Evolutionary conservation across 164 flowering plant genomes (phyloP), one percentile per base, ranked within the genome.

Genomic region (Vitis cinerea): DNA sequence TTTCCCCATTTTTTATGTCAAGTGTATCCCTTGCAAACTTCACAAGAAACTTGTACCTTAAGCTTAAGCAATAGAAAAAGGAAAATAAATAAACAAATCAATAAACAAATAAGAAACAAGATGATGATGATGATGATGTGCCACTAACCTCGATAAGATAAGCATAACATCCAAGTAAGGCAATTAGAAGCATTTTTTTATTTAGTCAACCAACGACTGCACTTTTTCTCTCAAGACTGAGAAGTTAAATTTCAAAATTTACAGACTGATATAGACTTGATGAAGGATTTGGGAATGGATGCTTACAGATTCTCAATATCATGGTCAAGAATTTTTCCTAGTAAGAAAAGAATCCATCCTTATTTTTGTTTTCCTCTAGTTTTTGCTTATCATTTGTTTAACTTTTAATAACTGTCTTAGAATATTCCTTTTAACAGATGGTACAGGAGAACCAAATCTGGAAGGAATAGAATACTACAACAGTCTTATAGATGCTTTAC

Each of bases 291-390:
- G 81, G 95, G 94, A 65, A 83, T 92, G 93, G 97, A 92, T 78
- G 93, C 97, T 65, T 94, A 92, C 75, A 83, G 97, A 77, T 90
- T 92, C 72, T 94, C 98, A 10, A 87, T 94, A 59, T 89, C 97
- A 56, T 92, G 97, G 98, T 64, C 98, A 30, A 88, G 98, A 84
- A 90, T 94, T 56, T 86, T 84, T 71, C 95, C 95, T 60, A 88
- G 97, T 92, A 84, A 86, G 85, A 62, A 23, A 12, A 15, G 10
- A 64, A 23, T 60, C n/a, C 10, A 47, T 17, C 15, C 53, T 23
- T 37, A 37, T 9, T 63, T 17, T 31, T 15, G 29, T 7, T 56
- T 30, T 63, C 50, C 37, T 16, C n/a, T 10, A 10, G 14, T 58
- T 49, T 50, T 71, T 13, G 31, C 53, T 31, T 16, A 27, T 10